Conservation (phyloP, 2,329 filamentous ascomycete species). For the Hymenotorrendiella dingleyae region DNA sequence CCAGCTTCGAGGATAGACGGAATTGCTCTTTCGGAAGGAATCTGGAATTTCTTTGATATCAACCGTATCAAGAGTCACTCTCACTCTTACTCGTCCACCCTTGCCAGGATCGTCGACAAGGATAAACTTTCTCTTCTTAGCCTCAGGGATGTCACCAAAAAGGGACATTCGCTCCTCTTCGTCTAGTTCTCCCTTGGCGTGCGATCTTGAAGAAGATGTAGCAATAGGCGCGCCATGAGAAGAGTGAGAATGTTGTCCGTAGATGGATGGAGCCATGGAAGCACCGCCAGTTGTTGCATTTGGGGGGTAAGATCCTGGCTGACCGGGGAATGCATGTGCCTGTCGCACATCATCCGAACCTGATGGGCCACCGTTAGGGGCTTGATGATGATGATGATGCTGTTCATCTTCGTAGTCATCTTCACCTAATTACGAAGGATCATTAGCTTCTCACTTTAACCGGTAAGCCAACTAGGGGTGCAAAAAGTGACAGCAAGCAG, state of each 20-base stretch:
- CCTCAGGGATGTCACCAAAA: conserved; percentile 82
- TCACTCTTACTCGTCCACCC: conserved; percentile 75
- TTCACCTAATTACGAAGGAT: conserved; percentile 43
- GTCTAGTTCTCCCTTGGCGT: conserved; percentile 30
- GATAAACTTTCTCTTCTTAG: conserved; percentile 93
- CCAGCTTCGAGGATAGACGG: conserved; percentile 86
- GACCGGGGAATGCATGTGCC: conserved; percentile 67
- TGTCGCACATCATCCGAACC: conserved; percentile 64
- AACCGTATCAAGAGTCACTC: conserved; percentile 87
- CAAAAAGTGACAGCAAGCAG: conserved; percentile 11
- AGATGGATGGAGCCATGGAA: conserved; percentile 61
- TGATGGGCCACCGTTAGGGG: conserved; percentile 46
- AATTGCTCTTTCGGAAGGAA: conserved; percentile 84
- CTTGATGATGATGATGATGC: conserved; percentile 61
- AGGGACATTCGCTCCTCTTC: conserved; percentile 57
- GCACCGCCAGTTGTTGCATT: conserved; percentile 48
- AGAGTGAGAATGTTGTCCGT: conserved; percentile 33
- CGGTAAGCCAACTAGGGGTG: conserved; percentile 19
- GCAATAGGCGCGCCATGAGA: conserved; percentile 36
- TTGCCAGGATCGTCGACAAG: conserved; percentile 86
- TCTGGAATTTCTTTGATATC: conserved; percentile 95
- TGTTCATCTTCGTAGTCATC: conserved; percentile 58
- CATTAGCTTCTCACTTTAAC: conserved; percentile 30
- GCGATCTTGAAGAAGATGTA: conserved; percentile 17
- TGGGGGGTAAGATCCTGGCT: conserved; percentile 57